Percentiles rank a stretch among this genome's conserved stretches.
phyloP scores from a whole-genome alignment of 345 rosid genomes.

The Pistacia vera region DNA sequence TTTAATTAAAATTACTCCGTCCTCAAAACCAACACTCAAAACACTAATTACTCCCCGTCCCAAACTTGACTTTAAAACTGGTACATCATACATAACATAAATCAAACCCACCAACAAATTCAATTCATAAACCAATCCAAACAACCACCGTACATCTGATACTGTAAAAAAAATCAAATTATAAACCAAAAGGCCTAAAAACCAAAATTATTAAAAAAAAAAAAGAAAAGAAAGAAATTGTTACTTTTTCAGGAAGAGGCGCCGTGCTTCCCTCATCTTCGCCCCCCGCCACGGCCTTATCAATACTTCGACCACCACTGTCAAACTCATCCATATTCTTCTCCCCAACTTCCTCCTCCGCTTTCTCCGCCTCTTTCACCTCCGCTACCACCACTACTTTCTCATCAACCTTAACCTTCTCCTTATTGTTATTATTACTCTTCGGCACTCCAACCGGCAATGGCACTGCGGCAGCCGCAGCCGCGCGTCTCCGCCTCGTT shows the following conservation, averaged over 20 bases:
- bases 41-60: background rate
- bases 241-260: constrained; percentile 63
- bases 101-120: constrained; percentile 3
- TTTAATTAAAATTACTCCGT: background rate
- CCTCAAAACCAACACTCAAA: background rate
- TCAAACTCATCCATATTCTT: constrained; percentile 45
- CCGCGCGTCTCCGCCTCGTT: constrained; percentile 54
- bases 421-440: constrained; percentile 15
- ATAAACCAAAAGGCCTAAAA: constrained; percentile 9
- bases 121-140: background rate
- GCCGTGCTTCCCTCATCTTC: constrained; percentile 58
- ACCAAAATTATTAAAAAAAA: too few relatives aligned
- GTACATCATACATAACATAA: background rate
- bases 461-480: constrained; percentile 39
- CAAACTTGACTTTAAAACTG: background rate
- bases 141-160: background rate
- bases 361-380: constrained; percentile 21
- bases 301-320: constrained; percentile 43
- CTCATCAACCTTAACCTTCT: constrained; percentile 23
- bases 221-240: background rate
- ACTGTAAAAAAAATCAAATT: background rate
- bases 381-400: constrained; percentile 32
- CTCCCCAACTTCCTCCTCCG: constrained; percentile 42
- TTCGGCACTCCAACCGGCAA: constrained; percentile 9
- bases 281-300: constrained; percentile 44